Evolutionary conservation across 2,329 filamentous ascomycete genomes (phyloP), one percentile per base, ranked within the genome.

Genomic region (Colletotrichum lentis): DNA sequence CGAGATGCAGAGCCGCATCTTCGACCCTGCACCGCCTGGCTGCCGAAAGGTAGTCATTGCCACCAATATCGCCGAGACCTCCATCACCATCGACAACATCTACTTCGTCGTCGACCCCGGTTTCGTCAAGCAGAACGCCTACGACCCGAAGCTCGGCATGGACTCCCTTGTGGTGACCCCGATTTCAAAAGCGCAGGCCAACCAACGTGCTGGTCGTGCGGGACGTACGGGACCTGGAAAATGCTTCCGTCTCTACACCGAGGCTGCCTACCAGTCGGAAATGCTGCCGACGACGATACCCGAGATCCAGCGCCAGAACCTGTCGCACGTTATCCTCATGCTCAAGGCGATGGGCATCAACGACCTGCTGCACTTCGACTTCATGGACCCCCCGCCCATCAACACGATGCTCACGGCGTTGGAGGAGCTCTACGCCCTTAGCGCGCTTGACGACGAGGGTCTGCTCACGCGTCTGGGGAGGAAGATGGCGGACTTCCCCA

Each of bases 281-380:
- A 97, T 99, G 94, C 81, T 98, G 67, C 95, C 96, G 0, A 97
- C 94, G 0, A 94, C 94, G 0, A 96, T 98, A 37, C 96, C 96
- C 0, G 96, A 98, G 74, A 99, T 99, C 59, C 96, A 99, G 76
- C 87, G 96, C 1, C 93, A 97, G 77, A 99, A 99, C 74, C 77
- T 99, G 61, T 92, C 93, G 0, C 90, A 92, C 73, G 97, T 95
- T 0, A 98, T 99, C 77, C 85, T 99, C 54, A 97, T 97, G 92
- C 86, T 99, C 58, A 99, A 99, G 77, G 96, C 96, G 0, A 98
- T 99, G 94, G 96, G 96, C 3, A 98, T 99, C 79, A 98, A 99
- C 76, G 96, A 99, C 76, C 84, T 99, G 1, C 85, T 99, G 14
- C 94, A 97, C 76, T 99, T 99, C 75, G 95, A 98, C 80, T 99